A percentile compares a stretch with the other conserved stretches of the same genome.
These are phyloP conservation scores for Cicer pinnatifidum DNA, from an alignment of 306 rosid genomes.

Conservation along the genomic window DNA sequence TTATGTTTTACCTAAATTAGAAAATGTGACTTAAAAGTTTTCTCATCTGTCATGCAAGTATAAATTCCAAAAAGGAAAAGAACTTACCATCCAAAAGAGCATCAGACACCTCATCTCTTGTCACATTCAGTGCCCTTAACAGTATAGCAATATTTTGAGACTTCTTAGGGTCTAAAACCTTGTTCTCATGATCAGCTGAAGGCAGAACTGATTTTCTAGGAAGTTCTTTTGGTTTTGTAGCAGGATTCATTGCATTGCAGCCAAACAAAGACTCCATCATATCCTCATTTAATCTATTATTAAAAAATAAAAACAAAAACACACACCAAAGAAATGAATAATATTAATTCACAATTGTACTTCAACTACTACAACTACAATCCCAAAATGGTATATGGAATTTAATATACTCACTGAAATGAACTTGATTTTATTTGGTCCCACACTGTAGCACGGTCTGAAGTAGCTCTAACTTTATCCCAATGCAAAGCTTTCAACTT, in stretches of 20 bases:
- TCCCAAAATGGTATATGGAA: background rate
- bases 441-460: slow-evolving; percentile 96
- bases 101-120: slow-evolving; percentile 90
- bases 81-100: slow-evolving; percentile 88
- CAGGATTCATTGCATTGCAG: slow-evolving; percentile 58
- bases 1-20: slow-evolving; percentile 24
- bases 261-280: slow-evolving; percentile 97
- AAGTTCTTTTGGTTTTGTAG: slow-evolving; percentile 71
- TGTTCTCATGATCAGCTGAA: slow-evolving; percentile 70
- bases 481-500: slow-evolving; percentile 90
- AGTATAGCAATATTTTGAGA: slow-evolving; percentile 95
- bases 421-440: slow-evolving; percentile 97
- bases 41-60: slow-evolving; percentile 9
- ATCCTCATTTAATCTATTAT: slow-evolving; percentile 83
- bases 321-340: slow-evolving; percentile 24
- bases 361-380: background rate
- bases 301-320: background rate
- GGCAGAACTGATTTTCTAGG: slow-evolving; percentile 73
- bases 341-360: slow-evolving; percentile 18
- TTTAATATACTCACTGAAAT: slow-evolving; percentile 71
- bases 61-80: slow-evolving; percentile 33
- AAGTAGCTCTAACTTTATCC: slow-evolving; percentile 97
- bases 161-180: slow-evolving; percentile 94
- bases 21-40: slow-evolving; percentile 19
- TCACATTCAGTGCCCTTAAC: slow-evolving; percentile 89